Evolutionary conservation across 371 early-diverging fungal genomes (phyloP).

Genomic region (Circinella umbellata): DNA sequence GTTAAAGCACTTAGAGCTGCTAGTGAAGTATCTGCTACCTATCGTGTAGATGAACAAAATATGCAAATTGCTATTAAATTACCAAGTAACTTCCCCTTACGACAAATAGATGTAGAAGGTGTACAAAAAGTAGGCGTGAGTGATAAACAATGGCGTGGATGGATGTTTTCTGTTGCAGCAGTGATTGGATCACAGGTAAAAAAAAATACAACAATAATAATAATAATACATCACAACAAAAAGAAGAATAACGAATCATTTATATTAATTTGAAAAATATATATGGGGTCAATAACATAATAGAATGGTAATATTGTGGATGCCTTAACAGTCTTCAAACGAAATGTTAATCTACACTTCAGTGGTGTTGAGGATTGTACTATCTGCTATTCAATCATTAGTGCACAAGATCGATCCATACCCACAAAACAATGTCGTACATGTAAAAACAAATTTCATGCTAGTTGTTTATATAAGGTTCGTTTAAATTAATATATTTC

Average conservation of each 20-base stretch:
- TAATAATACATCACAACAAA: too few species aligned
- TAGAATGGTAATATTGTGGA: constrained; percentile 86
- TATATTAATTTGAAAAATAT: too few species aligned
- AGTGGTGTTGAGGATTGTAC: constrained; percentile 95
- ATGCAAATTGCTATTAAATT: constrained; percentile 86
- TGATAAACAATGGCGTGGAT: constrained; percentile 89
- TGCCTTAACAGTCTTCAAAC: constrained; percentile 78
- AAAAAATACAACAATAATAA: not conserved
- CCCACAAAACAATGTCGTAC: constrained; percentile 92
- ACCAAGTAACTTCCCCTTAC: constrained; percentile 82
- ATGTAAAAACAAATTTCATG: constrained; percentile 96
- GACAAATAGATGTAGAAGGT: constrained; percentile 82
- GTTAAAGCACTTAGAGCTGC: constrained; percentile 72
- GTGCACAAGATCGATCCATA: constrained; percentile 85
- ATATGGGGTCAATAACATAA: not conserved
- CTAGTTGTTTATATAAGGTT: constrained; percentile 91
- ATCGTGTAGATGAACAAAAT: constrained; percentile 84
- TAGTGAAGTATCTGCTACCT: constrained; percentile 78
- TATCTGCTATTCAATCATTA: constrained; percentile 95
- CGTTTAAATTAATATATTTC: constrained; percentile 5
- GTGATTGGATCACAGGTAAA: constrained; percentile 73
- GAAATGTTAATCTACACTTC: constrained; percentile 89
- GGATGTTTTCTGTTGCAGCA: constrained; percentile 83
- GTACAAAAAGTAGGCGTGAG: constrained; percentile 82
- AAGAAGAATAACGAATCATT: too few species aligned